Evolutionary conservation across 1,284 basidiomycete species (phyloP).

Genomic region (Papiliotrema flavescens): DNA sequence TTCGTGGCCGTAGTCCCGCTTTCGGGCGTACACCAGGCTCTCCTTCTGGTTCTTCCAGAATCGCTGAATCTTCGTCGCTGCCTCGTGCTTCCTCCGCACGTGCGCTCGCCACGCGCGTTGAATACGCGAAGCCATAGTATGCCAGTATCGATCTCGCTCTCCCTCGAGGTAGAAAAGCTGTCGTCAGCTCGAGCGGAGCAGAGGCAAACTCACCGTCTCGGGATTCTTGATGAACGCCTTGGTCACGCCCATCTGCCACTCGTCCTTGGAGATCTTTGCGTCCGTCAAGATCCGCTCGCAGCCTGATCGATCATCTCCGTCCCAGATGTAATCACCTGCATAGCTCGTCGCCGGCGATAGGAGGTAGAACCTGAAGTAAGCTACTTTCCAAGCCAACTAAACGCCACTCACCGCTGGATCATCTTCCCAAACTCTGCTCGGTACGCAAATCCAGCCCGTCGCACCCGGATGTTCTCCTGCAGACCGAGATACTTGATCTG

Average conservation of each 20-base stretch:
- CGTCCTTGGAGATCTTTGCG: constrained; percentile 90
- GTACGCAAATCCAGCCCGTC: constrained; percentile 96
- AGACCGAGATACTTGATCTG: constrained; percentile 99
- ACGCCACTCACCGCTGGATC: constrained; percentile 65
- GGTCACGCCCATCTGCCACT: constrained; percentile 99
- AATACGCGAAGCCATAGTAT: constrained; percentile 97
- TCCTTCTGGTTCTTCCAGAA: constrained; percentile 99
- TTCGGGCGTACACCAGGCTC: constrained; percentile 77
- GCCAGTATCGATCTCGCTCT: constrained; percentile 99
- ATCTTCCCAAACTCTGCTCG: constrained; percentile 87
- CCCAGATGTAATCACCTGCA: constrained; percentile 98
- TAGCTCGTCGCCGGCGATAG: constrained; percentile 94
- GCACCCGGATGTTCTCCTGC: constrained; percentile 97
- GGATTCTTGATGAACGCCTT: constrained; percentile 99
- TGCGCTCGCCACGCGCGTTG: constrained; percentile 96
- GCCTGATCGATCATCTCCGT: constrained; percentile 82
- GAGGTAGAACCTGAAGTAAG: constrained; percentile 69
- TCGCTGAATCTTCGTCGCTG: constrained; percentile 89
- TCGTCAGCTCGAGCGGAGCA: background rate
- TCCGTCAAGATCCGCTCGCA: constrained; percentile 92
- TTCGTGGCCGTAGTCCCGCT: constrained; percentile 91
- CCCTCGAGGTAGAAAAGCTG: constrained; percentile 97
- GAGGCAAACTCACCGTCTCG: constrained; percentile 71
- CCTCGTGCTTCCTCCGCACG: constrained; percentile 91
- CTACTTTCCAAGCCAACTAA: background rate